phyloP scores from a whole-genome alignment of 176 grass and related monocot genomes.

The Typha latifolia region DNA sequence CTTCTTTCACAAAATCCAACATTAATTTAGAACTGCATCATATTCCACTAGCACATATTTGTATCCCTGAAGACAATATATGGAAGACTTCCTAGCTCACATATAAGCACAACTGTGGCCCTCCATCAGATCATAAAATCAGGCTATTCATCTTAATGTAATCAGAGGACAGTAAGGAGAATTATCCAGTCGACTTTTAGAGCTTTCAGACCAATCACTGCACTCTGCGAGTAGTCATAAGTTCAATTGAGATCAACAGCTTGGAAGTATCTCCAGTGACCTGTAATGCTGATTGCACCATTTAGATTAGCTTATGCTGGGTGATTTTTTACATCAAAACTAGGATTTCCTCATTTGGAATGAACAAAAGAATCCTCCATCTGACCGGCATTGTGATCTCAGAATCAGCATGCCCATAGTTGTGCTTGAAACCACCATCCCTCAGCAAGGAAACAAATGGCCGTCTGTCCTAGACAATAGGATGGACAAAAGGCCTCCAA shows the following conservation, averaged over 20 bases:
- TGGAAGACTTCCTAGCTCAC: no score
- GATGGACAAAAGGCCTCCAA: neutral
- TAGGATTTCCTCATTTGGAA: no score
- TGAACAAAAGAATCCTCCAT: neutral
- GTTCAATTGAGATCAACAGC: neutral
- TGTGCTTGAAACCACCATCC: no score
- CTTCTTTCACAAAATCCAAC: no score
- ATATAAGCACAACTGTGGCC: no score
- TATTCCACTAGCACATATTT: no score
- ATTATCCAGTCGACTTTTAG: neutral
- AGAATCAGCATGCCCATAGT: neutral
- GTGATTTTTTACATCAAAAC: neutral
- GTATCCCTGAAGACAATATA: no score
- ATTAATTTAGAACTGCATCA: no score
- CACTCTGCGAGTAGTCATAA: neutral
- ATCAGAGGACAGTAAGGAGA: neutral
- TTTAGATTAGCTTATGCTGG: neutral
- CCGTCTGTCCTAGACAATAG: no score
- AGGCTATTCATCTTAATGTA: neutral
- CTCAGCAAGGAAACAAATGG: no score
- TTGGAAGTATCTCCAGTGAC: neutral
- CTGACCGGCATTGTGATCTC: neutral
- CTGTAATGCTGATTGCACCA: neutral
- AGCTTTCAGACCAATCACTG: neutral
- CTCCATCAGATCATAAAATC: no score